These are phyloP conservation scores for Candida glucosophila DNA, from an alignment of 1,139 yeast genomes.

Conservation along the genomic window DNA sequence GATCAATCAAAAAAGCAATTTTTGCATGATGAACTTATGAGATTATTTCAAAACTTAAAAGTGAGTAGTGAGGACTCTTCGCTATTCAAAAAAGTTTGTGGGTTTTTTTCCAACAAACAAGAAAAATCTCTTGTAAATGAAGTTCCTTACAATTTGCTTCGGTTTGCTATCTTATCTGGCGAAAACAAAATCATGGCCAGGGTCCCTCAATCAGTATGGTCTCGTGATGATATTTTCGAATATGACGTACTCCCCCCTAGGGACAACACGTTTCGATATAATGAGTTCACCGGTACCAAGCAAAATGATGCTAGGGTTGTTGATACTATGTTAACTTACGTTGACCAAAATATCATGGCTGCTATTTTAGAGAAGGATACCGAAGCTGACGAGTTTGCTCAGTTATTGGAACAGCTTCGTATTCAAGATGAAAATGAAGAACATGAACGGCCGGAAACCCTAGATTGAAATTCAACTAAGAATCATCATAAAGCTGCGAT, in stretches of 20 bases:
- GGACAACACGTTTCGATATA: conserved; percentile 17
- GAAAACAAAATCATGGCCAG: conserved; percentile 65
- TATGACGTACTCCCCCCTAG: conserved; percentile 65
- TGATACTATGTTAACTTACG: conserved; percentile 27
- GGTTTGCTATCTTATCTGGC: conserved; percentile 63
- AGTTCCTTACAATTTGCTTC: conserved; percentile 50
- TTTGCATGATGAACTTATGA: conserved; percentile 35
- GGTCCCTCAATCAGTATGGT: conserved; percentile 57
- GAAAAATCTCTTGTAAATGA: conserved; percentile 12
- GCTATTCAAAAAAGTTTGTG: conserved; percentile 5
- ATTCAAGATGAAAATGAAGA: conserved; percentile 8
- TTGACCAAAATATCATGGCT: conserved; percentile 33
- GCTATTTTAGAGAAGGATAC: conserved; percentile 25
- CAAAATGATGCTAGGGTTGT: too few relatives aligned
- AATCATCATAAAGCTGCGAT: too few relatives aligned
- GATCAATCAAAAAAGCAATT: conserved; percentile 38
- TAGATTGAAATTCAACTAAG: too few relatives aligned
- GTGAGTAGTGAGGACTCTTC: conserved; percentile 6
- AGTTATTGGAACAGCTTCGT: conserved; percentile 15
- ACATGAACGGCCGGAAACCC: too few relatives aligned
- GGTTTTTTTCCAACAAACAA: conserved; percentile 8
- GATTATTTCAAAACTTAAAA: conserved; percentile 18
- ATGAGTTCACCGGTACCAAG: conserved; percentile 18
- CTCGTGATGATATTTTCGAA: conserved; percentile 51
- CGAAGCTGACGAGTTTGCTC: conserved; percentile 19